Base-by-base conservation (phyloP, 352 stramenopile genomes). In the Thalassiosira ordinaria region DNA sequence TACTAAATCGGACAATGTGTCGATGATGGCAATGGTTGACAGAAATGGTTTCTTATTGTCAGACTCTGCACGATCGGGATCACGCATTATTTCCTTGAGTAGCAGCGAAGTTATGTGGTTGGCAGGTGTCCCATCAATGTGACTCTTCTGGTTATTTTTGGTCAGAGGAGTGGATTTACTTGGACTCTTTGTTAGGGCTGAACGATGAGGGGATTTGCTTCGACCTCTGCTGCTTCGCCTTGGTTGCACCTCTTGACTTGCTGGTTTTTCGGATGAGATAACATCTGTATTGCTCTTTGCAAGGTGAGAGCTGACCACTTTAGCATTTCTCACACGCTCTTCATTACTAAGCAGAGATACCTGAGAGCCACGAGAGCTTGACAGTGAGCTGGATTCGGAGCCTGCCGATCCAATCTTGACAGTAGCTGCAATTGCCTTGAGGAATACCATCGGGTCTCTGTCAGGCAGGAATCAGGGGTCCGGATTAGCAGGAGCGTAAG, bases 1-100 rank as follows among this genome's bases (percentile, higher is more conserved):
- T 29, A 94, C 74, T 18, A 95, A 68, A 71, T 94, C 89, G 26
- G 86, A 85, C 16, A 95, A 57, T 16, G 88, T 89, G 52, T 88
- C 78, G 8, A 95, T 65, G 39, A 79, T 74, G 65, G 89, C 85
- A 41, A 75, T 29, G 22, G 62, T 73, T 52, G 63, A 70, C 2
- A 88, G 35, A 55, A 88, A 91, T 65, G 80, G 67, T 33, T 73
- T 41, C 9, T 74, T 59, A 39, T 70, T 7, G 29, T 35, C 22
- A 41, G 31, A 57, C 22, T 44, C n/a, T 24, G 14, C 18, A 66
- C 60, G 18, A 41, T 60, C 5, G 46, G 16, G 35, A 31, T 39
- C 13, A 24, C 13, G n/a, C 11, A 90, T 57, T 16, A 84, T 72
- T 26, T 84, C 47, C 14, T 44, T 66, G 11, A 92, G 51, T 31